Base-by-base conservation (phyloP, 495 filamentous ascomycete species). In the Xylaria palmicola region DNA sequence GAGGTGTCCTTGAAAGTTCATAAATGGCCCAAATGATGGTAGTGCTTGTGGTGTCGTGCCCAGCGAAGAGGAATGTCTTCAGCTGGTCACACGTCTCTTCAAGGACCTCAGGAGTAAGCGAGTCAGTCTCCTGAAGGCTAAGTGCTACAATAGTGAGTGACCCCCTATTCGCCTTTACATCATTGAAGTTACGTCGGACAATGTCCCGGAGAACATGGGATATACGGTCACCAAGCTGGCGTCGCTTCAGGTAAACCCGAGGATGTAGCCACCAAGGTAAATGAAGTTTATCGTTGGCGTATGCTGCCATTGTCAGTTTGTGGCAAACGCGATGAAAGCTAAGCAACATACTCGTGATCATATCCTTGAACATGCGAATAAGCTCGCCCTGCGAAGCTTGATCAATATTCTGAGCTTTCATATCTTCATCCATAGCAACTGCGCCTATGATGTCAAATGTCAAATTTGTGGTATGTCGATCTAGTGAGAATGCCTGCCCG, bases 1-100 rank as follows among this genome's bases (percentile, higher is more conserved):
- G 43, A 0, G 75, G 78, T 54, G 80, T 60, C 24, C 68, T 52
- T 0, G 67, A 68, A 0, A 83, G 73, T 6, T 76, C 62, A 44
- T 78, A 65, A 45, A 69, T 74, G 10, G 56, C 47, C 60, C 69
- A 75, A 5, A 47, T 15, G 7, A 75, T 49, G 3, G 40, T 66
- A 13, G 47, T 40, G 20, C 65, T 52, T 2, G 72, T 75, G 0
- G 75, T 74, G 55, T 77, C 75, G 48, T 73, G 69, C 7, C 75
- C 75, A 1, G 66, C 75, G 4, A 70, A 60, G 2, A 76, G 56
- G 40, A 76, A 76, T 3, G 67, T 65, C 27, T 63, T 68, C 4
- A 63, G 17, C 48, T 61, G 58, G 13, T 52, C 58, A 27, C 47
- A 54, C 6, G 50, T 29, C 6, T 22, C 40, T 17, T 61, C 20